A percentile compares a stretch with the other conserved stretches of the same genome.
Conservation (phyloP, 2,329 filamentous ascomycete genomes). For the Pochonia chlamydosporia region DNA sequence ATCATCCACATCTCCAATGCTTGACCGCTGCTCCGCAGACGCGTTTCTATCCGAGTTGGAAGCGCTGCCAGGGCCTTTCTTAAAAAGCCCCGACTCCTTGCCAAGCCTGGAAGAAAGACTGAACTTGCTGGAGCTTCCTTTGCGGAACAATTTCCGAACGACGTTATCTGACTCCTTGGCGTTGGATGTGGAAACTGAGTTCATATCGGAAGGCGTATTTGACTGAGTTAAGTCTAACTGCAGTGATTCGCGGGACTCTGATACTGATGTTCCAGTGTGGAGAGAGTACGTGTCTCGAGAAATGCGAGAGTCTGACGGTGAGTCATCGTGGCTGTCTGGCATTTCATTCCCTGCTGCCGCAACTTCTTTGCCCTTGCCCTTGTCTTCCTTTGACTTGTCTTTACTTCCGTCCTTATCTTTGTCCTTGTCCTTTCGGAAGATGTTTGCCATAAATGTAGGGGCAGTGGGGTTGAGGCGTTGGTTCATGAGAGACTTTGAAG, state of each 20-base stretch:
- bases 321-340: constrained; percentile 35
- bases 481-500: constrained; percentile 36
- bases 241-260: constrained; percentile 56
- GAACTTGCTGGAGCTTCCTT: constrained; percentile 62
- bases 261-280: constrained; percentile 51
- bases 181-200: constrained; percentile 29
- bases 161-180: constrained; percentile 51
- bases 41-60: constrained; percentile 52
- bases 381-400: constrained; percentile 29
- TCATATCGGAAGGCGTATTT: constrained; percentile 51
- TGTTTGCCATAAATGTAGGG: constrained; percentile 74
- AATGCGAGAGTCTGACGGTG: constrained; percentile 45
- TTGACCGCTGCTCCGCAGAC: constrained; percentile 48
- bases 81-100: constrained; percentile 50
- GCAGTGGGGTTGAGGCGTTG: constrained; percentile 79
- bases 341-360: constrained; percentile 33
- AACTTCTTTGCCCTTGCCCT: constrained; percentile 31
- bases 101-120: constrained; percentile 51
- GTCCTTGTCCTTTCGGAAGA: constrained; percentile 43
- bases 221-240: constrained; percentile 49
- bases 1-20: constrained; percentile 52
- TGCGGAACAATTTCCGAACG: constrained; percentile 56
- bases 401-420: constrained; percentile 32
- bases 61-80: constrained; percentile 53
- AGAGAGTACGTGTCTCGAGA: constrained; percentile 53